These are phyloP conservation scores for Astragalus glycyphyllos DNA, from an alignment of 306 rosid genomes.

Conservation along the genomic window DNA sequence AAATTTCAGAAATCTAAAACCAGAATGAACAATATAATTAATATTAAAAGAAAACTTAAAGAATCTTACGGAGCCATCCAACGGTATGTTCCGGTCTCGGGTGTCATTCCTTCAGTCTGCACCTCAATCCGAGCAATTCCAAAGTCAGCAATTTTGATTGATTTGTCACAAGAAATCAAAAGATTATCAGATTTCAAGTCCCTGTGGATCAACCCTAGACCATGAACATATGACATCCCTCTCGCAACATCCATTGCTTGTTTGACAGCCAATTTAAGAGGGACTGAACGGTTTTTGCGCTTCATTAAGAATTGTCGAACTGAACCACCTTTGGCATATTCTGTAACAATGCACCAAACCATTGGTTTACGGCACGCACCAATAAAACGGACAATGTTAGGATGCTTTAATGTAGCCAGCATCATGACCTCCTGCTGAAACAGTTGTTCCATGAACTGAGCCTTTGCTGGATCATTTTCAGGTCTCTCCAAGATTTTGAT, in stretches of 20 bases:
- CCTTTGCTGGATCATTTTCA: constrained; percentile 73
- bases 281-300: constrained; percentile 78
- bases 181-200: constrained; percentile 91
- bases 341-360: constrained; percentile 93
- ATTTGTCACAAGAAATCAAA: constrained; percentile 76
- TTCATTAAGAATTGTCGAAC: constrained; percentile 75
- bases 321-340: constrained; percentile 89
- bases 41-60: constrained; percentile 7
- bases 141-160: constrained; percentile 91
- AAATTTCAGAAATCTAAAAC: background rate
- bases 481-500: constrained; percentile 91
- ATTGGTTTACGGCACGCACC: constrained; percentile 84
- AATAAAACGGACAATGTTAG: constrained; percentile 82
- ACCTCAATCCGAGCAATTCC: constrained; percentile 95
- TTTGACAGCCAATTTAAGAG: constrained; percentile 80
- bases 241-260: constrained; percentile 90
- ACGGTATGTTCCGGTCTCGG: constrained; percentile 92
- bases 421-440: constrained; percentile 91
- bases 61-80: constrained; percentile 97
- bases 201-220: constrained; percentile 78
- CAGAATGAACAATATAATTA: background rate
- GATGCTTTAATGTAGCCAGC: constrained; percentile 86
- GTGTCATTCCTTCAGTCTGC: constrained; percentile 96
- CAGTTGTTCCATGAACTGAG: constrained; percentile 87
- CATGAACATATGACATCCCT: constrained; percentile 89